Evolutionary conservation across 768 basidiomycete species (phyloP).

Genomic region (Lentinula raphanica): DNA sequence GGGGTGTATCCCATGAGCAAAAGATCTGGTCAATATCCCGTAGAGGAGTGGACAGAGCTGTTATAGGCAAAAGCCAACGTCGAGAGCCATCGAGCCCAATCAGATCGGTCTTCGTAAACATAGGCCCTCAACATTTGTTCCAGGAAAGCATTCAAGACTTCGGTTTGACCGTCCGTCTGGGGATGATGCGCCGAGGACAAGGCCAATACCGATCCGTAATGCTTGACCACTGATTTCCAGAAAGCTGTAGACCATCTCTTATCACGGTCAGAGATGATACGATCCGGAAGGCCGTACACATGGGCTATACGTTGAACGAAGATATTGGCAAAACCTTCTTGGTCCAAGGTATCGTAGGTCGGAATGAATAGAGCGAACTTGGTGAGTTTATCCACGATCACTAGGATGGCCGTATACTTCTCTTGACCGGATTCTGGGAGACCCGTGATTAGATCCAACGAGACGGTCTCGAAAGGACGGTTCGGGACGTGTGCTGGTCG

Average conservation of each 20-base stretch:
- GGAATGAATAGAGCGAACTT: no score
- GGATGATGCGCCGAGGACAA: conserved; percentile 32
- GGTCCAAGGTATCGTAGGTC: conserved; percentile 11
- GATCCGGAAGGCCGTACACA: conserved; percentile 17
- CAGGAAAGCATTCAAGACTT: conserved; percentile 23
- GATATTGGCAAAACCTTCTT: conserved; percentile 17
- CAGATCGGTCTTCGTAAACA: conserved; percentile 16
- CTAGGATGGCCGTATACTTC: conserved; percentile 15
- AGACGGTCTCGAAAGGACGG: conserved; percentile 16
- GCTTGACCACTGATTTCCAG: conserved; percentile 19
- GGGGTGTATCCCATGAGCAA: conserved; percentile 25
- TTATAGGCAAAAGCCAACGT: conserved; percentile 23
- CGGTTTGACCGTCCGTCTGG: conserved; percentile 32
- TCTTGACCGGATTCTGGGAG: conserved; percentile 15
- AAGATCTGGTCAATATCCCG: conserved; percentile 20
- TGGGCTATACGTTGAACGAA: conserved; percentile 18
- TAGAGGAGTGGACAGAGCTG: no score
- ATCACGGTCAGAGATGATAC: conserved; percentile 17
- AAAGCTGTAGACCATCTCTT: conserved; percentile 19
- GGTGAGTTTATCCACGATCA: conserved; percentile 21
- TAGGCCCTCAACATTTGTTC: conserved; percentile 26
- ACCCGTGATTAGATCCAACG: no score
- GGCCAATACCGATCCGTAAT: conserved; percentile 13
- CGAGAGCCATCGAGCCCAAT: conserved; percentile 22
- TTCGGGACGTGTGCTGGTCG: conserved; percentile 17